Evolutionary conservation across 306 rosid genomes (phyloP).

Genomic region (Comarum palustre): DNA sequence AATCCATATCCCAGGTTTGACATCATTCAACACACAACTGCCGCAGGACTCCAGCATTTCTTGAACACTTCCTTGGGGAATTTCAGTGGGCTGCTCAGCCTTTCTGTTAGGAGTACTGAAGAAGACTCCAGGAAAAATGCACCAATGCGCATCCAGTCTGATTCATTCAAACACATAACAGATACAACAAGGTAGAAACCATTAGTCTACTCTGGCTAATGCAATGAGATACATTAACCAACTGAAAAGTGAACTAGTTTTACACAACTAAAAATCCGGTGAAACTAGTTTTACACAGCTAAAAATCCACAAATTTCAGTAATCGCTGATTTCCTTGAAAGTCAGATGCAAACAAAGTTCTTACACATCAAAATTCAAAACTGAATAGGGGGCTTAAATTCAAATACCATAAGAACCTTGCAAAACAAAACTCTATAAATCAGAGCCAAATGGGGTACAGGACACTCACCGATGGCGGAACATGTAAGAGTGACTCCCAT

Average conservation of each 20-base stretch:
- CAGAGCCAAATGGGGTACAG: background rate
- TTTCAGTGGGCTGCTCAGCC: conserved; percentile 40
- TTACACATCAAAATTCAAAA: background rate
- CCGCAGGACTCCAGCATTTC: conserved; percentile 58
- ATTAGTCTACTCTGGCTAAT: background rate
- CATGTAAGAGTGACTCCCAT: conserved; percentile 84
- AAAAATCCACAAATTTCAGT: background rate
- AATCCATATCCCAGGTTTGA: conserved; percentile 87
- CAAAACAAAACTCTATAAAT: no score
- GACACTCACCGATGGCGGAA: conserved; percentile 78
- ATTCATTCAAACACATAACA: conserved; percentile 6
- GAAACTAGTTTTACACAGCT: background rate
- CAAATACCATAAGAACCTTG: no score
- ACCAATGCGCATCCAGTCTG: conserved; percentile 98
- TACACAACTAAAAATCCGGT: background rate
- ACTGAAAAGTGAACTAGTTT: background rate
- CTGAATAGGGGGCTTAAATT: background rate
- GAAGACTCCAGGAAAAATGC: conserved; percentile 79
- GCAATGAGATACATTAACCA: background rate
- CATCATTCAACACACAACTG: conserved; percentile 61
- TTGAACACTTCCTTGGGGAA: conserved; percentile 34
- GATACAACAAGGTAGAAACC: conserved; percentile 12
- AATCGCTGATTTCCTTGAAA: background rate
- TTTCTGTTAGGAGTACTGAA: conserved; percentile 63
- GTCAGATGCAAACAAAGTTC: background rate